Conservation (phyloP, 1,284 basidiomycete species). For the Cronartium ribicola region DNA sequence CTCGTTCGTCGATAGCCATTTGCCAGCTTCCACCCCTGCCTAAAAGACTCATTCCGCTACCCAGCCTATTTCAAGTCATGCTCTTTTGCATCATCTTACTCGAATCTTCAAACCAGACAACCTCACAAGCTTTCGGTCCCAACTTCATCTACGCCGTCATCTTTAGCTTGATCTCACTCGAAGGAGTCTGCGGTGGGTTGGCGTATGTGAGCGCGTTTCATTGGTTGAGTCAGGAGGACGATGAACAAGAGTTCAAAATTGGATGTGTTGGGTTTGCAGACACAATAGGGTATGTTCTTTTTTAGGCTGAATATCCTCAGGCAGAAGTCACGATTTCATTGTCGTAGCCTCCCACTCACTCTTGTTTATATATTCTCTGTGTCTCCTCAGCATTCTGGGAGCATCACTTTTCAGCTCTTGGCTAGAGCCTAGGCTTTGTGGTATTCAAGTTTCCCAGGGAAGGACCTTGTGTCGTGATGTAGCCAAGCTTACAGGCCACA, state of each 20-base stretch:
- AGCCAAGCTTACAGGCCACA: not conserved
- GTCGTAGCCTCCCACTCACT: not conserved
- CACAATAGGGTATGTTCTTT: slow-evolving; percentile 33
- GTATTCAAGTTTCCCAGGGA: slow-evolving; percentile 30
- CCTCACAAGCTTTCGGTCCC: slow-evolving; percentile 61
- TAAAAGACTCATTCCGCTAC: slow-evolving; percentile 63
- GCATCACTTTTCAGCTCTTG: slow-evolving; percentile 37
- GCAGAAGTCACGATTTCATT: too few relatives aligned
- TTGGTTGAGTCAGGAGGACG: slow-evolving; percentile 20
- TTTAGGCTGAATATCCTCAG: not conserved
- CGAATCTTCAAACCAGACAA: slow-evolving; percentile 67
- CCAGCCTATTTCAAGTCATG: slow-evolving; percentile 65
- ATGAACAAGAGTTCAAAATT: slow-evolving; percentile 35
- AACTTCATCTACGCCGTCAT: slow-evolving; percentile 60
- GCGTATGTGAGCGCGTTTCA: slow-evolving; percentile 58
- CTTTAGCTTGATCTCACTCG: slow-evolving; percentile 64
- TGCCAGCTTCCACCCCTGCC: slow-evolving; percentile 81
- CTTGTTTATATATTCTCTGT: not conserved
- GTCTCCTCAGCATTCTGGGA: slow-evolving; percentile 13
- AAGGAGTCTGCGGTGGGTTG: slow-evolving; percentile 82
- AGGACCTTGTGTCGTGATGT: slow-evolving; percentile 17
- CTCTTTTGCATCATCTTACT: slow-evolving; percentile 62
- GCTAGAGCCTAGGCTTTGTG: slow-evolving; percentile 33
- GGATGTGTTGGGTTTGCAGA: slow-evolving; percentile 40
- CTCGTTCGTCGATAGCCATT: slow-evolving; percentile 79